phyloP scores from a whole-genome alignment of 305 asterid genomes.

The Fraxinus platypoda region DNA sequence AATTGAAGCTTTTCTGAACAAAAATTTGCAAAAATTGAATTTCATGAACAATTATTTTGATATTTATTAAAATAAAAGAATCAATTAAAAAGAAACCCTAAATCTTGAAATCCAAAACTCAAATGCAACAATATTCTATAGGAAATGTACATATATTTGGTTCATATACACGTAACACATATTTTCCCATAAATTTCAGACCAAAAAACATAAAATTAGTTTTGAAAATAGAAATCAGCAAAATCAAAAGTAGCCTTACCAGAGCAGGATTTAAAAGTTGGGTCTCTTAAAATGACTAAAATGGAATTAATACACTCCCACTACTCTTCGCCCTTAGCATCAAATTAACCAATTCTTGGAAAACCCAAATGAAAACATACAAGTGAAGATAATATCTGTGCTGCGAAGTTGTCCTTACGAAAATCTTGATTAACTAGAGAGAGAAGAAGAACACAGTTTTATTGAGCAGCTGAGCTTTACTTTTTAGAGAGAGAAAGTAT shows the following conservation, averaged over 20 bases:
- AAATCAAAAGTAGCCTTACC: slow-evolving; percentile 26
- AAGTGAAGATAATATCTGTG: not conserved
- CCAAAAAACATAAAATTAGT: slow-evolving; percentile 3
- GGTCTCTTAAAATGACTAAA: slow-evolving; percentile 29
- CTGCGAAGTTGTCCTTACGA: slow-evolving; percentile 20
- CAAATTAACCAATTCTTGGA: not conserved
- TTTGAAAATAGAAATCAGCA: not conserved
- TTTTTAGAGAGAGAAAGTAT: slow-evolving; percentile 42
- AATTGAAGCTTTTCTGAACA: not conserved
- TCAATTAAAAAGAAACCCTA: slow-evolving; percentile 30
- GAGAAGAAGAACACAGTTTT: slow-evolving; percentile 30
- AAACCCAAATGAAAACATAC: slow-evolving; percentile 22
- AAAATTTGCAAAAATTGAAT: not conserved
- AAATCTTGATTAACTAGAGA: slow-evolving; percentile 30
- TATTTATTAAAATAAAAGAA: not conserved
- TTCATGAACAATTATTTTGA: not conserved
- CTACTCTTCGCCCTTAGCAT: slow-evolving; percentile 12
- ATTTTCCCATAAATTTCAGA: not conserved
- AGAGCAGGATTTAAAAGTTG: slow-evolving; percentile 30
- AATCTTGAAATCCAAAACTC: slow-evolving; percentile 19
- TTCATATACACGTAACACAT: not conserved
- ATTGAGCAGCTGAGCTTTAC: slow-evolving; percentile 30
- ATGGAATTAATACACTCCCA: slow-evolving; percentile 7
- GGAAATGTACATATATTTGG: slow-evolving; percentile 7
- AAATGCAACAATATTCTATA: not conserved